phyloP scores from a whole-genome alignment of 805 yeast species.

The Starmera dryadoides region DNA sequence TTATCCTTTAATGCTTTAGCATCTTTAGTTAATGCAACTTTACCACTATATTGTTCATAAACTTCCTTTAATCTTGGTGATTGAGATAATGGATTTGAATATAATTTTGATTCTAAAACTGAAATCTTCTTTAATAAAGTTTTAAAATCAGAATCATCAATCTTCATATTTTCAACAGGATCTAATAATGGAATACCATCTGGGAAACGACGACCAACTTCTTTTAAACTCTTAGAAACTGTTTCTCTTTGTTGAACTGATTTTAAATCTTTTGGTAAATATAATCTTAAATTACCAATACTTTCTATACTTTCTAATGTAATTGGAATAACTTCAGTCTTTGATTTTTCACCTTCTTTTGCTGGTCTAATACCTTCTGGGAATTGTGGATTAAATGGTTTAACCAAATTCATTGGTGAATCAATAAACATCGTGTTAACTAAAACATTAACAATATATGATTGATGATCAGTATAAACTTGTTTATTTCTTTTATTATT shows the following conservation, averaged over 20 bases:
- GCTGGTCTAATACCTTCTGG: slow-evolving; percentile 91
- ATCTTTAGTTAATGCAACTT: slow-evolving; percentile 52
- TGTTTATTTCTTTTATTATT: slow-evolving; percentile 49
- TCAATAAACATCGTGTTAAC: slow-evolving; percentile 73
- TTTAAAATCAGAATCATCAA: slow-evolving; percentile 73
- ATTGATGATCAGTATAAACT: slow-evolving; percentile 74
- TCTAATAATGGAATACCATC: slow-evolving; percentile 90
- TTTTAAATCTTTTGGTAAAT: slow-evolving; percentile 69
- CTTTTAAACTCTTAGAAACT: slow-evolving; percentile 64
- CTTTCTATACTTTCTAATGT: slow-evolving; percentile 69
- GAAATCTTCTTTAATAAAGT: slow-evolving; percentile 69
- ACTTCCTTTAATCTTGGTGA: slow-evolving; percentile 54
- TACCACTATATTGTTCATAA: slow-evolving; percentile 57
- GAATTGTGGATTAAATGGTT: slow-evolving; percentile 68
- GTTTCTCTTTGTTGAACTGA: slow-evolving; percentile 54
- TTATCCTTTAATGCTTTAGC: slow-evolving; percentile 55
- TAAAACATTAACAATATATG: slow-evolving; percentile 81
- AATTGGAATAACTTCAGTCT: slow-evolving; percentile 77
- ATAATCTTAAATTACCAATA: slow-evolving; percentile 75
- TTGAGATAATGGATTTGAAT: slow-evolving; percentile 59
- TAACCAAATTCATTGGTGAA: slow-evolving; percentile 75
- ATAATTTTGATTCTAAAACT: slow-evolving; percentile 69
- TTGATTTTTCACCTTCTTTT: slow-evolving; percentile 57
- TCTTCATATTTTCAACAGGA: slow-evolving; percentile 90
- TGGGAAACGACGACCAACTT: slow-evolving; percentile 76